Percentiles rank a stretch among this genome's conserved stretches.
Conservation (phyloP, 805 yeast species). For the Schizosaccharomyces osmophilus region DNA sequence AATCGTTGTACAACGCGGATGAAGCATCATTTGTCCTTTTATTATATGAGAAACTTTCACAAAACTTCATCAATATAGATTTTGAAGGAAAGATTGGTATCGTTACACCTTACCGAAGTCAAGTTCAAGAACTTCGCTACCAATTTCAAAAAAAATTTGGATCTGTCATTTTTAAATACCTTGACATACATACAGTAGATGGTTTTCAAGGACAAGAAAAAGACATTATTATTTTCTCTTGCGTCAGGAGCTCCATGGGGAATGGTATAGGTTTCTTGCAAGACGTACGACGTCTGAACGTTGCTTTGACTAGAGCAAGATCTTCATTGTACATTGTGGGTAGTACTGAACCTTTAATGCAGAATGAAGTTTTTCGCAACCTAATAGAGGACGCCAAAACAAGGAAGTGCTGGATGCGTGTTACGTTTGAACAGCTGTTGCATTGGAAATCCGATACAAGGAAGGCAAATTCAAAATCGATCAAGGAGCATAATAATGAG, state of each 20-base stretch:
- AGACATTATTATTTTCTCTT: slow-evolving; percentile 75
- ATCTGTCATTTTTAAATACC: slow-evolving; percentile 30
- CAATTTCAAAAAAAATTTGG: slow-evolving; percentile 41
- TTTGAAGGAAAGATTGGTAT: slow-evolving; percentile 63
- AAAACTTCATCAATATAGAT: slow-evolving; percentile 23
- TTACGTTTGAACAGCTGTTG: background rate
- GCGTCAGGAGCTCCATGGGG: slow-evolving; percentile 58
- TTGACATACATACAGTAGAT: slow-evolving; percentile 86
- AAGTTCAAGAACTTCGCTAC: slow-evolving; percentile 33
- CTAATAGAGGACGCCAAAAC: background rate
- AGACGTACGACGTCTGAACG: slow-evolving; percentile 89
- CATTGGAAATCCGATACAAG: background rate
- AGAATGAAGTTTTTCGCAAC: background rate
- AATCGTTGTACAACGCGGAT: slow-evolving; percentile 41
- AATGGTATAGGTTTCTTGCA: slow-evolving; percentile 58
- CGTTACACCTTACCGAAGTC: slow-evolving; percentile 88
- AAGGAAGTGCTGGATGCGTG: background rate
- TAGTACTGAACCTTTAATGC: slow-evolving; percentile 14
- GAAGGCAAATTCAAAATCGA: too few species aligned
- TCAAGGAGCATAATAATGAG: too few species aligned
- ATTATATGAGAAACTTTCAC: slow-evolving; percentile 30
- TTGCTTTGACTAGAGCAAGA: slow-evolving; percentile 81
- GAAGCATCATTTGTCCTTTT: slow-evolving; percentile 61
- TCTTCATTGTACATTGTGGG: slow-evolving; percentile 87
- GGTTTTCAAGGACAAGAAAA: slow-evolving; percentile 97